A percentile compares a stretch with the other conserved stretches of the same genome.
These are phyloP conservation scores for Aspergillus thermomutatus DNA, from an alignment of 2,329 filamentous ascomycete genomes.

Conservation along the genomic window DNA sequence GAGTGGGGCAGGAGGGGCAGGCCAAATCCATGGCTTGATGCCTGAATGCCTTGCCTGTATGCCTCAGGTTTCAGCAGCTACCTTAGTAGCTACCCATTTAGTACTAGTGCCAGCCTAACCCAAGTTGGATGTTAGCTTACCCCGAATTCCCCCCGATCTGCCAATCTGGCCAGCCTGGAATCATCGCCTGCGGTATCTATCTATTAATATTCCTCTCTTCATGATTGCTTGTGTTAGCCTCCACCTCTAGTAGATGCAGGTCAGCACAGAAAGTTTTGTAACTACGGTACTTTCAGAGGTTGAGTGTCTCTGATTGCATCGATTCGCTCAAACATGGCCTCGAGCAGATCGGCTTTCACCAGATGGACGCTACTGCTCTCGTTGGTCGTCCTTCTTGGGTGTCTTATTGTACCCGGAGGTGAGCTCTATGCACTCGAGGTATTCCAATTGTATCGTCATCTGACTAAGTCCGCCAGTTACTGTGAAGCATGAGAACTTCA, in stretches of 20 bases:
- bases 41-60: slow-evolving; percentile 19
- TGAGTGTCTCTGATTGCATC: slow-evolving; percentile 33
- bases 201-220: background rate
- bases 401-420: slow-evolving; percentile 64
- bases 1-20: slow-evolving; percentile 23
- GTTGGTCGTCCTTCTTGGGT: slow-evolving; percentile 57
- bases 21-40: slow-evolving; percentile 6
- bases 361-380: slow-evolving; percentile 65
- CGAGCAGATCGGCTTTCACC: slow-evolving; percentile 50
- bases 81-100: slow-evolving; percentile 1
- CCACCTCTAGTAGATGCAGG: slow-evolving; percentile 30
- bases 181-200: slow-evolving; percentile 3
- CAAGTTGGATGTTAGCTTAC: slow-evolving; percentile 21
- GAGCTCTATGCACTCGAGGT: slow-evolving; percentile 27
- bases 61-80: slow-evolving; percentile 26
- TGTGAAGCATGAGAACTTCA: slow-evolving; percentile 97
- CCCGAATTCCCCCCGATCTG: slow-evolving; percentile 10
- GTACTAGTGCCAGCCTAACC: slow-evolving; percentile 14
- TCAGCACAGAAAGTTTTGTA: slow-evolving; percentile 18
- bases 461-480: slow-evolving; percentile 51
- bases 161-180: slow-evolving; percentile 34
- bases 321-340: slow-evolving; percentile 46
- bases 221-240: slow-evolving; percentile 10
- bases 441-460: background rate
- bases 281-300: slow-evolving; percentile 24